Evolutionary conservation across 1,284 basidiomycete genomes (phyloP).

Genomic region (Kwoniella shivajii): DNA sequence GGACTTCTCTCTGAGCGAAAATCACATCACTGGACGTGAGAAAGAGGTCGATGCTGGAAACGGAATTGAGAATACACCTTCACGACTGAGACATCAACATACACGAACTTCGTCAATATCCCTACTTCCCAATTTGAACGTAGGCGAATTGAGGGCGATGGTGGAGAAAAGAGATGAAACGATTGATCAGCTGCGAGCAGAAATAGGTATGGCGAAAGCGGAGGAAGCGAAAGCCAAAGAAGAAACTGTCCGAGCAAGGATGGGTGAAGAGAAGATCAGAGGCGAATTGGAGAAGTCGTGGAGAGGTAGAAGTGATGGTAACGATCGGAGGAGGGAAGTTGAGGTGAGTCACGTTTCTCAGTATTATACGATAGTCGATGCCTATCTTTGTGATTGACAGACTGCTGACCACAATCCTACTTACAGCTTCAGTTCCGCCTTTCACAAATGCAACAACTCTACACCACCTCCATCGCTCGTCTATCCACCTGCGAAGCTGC

Average conservation of each 20-base stretch:
- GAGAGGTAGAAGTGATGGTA: constrained; percentile 29
- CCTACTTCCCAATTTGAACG: constrained; percentile 21
- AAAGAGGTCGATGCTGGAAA: background rate
- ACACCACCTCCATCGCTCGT: constrained; percentile 12
- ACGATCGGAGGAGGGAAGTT: constrained; percentile 36
- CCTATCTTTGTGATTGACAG: too few species aligned
- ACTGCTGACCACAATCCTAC: too few species aligned
- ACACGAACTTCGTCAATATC: constrained; percentile 28
- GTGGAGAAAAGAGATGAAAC: constrained; percentile 40
- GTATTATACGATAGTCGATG: too few species aligned
- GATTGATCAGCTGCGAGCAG: constrained; percentile 44
- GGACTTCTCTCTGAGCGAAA: background rate
- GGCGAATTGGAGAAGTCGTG: constrained; percentile 35
- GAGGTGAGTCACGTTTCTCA: too few species aligned
- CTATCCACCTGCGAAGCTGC: constrained; percentile 13
- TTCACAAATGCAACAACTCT: constrained; percentile 10
- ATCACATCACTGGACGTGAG: background rate
- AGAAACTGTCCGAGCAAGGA: constrained; percentile 29
- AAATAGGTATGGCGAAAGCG: constrained; percentile 46
- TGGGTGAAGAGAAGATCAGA: constrained; percentile 35
- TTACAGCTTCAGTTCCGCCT: constrained; percentile 20
- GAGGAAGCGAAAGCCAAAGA: constrained; percentile 46
- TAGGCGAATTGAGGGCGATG: constrained; percentile 32
- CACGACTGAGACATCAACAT: constrained; percentile 16
- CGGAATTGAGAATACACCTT: background rate